These are phyloP conservation scores for Bipolaris oryzae DNA, from an alignment of 2,329 filamentous ascomycete species.

Conservation along the genomic window DNA sequence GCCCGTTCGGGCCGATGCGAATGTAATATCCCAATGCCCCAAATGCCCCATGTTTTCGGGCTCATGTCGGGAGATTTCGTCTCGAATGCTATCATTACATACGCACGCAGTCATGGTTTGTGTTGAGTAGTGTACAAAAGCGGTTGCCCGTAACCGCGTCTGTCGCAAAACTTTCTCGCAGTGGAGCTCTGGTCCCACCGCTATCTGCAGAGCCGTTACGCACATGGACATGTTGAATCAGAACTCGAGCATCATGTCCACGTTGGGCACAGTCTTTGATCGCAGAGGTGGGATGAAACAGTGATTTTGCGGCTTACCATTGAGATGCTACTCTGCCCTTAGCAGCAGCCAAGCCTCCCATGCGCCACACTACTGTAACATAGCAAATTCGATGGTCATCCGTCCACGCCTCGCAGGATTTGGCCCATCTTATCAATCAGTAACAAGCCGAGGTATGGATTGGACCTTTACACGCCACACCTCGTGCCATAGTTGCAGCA, in stretches of 20 bases:
- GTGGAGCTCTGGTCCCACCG: no score
- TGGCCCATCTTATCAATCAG: neutral
- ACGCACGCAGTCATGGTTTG: neutral
- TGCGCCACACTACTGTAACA: neutral
- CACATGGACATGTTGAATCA: no score
- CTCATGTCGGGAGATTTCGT: neutral
- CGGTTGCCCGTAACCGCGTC: neutral
- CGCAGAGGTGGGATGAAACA: neutral
- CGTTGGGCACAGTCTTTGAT: neutral
- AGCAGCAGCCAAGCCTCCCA: no score
- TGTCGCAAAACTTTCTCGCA: no score
- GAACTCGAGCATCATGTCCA: no score
- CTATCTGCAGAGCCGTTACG: no score
- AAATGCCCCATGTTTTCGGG: neutral
- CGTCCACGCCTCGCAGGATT: neutral
- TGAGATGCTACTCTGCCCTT: neutral
- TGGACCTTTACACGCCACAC: neutral
- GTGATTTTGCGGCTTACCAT: neutral
- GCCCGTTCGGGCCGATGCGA: conserved; percentile 5
- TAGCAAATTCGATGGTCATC: neutral
- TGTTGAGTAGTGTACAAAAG: no score
- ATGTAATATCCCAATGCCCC: neutral
- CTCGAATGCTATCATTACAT: neutral
- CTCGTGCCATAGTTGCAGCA: neutral
- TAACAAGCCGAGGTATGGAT: no score